Conservation (phyloP, 176 grass and related monocot genomes). For the Pharus latifolius region DNA sequence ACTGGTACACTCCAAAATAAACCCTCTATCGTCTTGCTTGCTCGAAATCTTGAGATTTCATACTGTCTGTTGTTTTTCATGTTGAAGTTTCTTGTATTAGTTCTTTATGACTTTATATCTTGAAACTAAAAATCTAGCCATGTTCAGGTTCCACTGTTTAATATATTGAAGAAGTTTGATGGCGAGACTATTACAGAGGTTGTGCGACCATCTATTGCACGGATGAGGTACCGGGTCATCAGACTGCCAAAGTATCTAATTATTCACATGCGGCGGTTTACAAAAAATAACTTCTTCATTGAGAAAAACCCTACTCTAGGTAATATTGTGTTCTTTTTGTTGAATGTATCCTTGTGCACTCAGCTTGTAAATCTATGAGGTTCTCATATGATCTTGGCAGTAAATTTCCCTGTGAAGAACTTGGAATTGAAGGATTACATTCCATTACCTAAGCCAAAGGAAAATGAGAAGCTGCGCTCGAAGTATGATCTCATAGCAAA, state of each 20-base stretch:
- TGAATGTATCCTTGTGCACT: background rate
- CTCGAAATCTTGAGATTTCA: background rate
- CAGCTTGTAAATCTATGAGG: background rate
- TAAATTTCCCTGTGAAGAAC: conserved; percentile 96
- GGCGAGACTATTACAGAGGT: conserved; percentile 82
- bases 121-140: conserved; percentile 1
- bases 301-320: conserved; percentile 97
- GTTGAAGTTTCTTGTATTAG: background rate
- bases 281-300: conserved; percentile 90
- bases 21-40: too few species aligned
- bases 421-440: conserved; percentile 98
- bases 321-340: background rate
- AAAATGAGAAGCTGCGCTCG: conserved; percentile 52
- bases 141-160: conserved; percentile 79
- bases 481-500: conserved; percentile 96
- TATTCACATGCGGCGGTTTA: conserved; percentile 91
- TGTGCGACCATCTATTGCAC: conserved; percentile 76
- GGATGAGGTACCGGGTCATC: conserved; percentile 89
- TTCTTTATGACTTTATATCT: background rate
- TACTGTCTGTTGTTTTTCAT: background rate
- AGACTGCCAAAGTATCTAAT: conserved; percentile 80
- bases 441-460: conserved; percentile 70
- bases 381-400: conserved; percentile 24
- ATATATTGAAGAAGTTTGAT: conserved; percentile 98
- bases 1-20: too few species aligned